Base-by-base conservation (phyloP, 2,329 filamentous ascomycete species). In the Pezicula rhizophila region DNA sequence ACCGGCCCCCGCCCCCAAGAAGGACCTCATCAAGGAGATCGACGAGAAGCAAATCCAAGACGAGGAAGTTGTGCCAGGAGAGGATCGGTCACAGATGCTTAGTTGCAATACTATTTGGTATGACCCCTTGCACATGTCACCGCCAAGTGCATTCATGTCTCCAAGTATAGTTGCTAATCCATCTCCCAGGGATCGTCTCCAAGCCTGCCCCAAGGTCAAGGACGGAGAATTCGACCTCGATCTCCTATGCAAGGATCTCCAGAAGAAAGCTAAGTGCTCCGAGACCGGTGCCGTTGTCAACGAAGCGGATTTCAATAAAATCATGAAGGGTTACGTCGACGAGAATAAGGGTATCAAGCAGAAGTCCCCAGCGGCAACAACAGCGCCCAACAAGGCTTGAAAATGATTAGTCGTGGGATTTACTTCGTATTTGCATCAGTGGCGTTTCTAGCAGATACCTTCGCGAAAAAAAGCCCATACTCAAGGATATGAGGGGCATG, bases 91-190 rank as follows among this genome's bases (percentile, higher is more conserved):
- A 28, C 75, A 85, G 57, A 77, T 89, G 62, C 76, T 96, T 60
- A 89, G 80, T 51, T 96, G 91, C 70, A 91, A 87, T 59, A 91
- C 93, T 65, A 91, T 97, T 45, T 97, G 92, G 92, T 96, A 79
- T 64, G 87, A 74, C 23, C 8, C 42, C 39, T 23, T 38, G 20
- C n/a, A 34, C 23, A 10, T 18, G 23, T 15, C 4, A 11, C 4
- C 8, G 35, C 41, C 14, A 41, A 18, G 20, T n/a, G 42, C 7
- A 34, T 28, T 26, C 8, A 31, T 31, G 12, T 31, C 28, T 12
- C 28, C 28, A 10, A 31, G 28, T 12, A 31, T 31, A 40, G 34
- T 41, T 23, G 44, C 38, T 52, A 39, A 41, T 37, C 45, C 28
- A 23, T 8, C 33, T 38, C 38, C 49, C 63, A 96, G 92, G 93